Conservation (phyloP, 1,139 yeast genomes). For the Candida pseudoviswanathii region DNA sequence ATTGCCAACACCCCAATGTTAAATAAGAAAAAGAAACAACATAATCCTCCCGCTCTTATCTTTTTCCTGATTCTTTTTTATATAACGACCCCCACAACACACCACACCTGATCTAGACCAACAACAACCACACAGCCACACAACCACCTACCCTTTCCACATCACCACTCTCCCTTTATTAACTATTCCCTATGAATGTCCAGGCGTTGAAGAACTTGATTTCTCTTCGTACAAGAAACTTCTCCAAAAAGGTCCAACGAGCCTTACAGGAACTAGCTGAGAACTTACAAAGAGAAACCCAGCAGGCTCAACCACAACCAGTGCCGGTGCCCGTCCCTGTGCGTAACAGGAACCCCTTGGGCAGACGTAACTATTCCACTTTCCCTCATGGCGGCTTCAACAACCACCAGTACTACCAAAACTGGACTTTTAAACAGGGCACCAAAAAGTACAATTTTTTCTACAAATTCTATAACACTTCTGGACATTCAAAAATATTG, state of each 20-base stretch:
- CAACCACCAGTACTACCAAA: constrained; percentile 5
- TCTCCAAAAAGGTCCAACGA: constrained; percentile 29
- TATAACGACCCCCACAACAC: too few relatives aligned
- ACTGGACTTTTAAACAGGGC: constrained; percentile 9
- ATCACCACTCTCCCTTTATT: neutral
- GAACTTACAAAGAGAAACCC: constrained; percentile 19
- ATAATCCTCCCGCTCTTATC: too few relatives aligned
- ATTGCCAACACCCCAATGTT: too few relatives aligned
- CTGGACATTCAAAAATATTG: constrained; percentile 12
- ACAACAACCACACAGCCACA: neutral
- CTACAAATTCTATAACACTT: constrained; percentile 10
- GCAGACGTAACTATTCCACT: constrained; percentile 4
- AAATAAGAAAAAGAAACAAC: too few relatives aligned
- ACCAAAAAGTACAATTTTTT: constrained; percentile 8
- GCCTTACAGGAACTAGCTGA: constrained; percentile 36
- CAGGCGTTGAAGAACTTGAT: constrained; percentile 20
- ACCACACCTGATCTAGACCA: neutral
- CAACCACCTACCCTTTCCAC: neutral
- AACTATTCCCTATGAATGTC: constrained; percentile 9
- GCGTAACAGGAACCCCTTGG: constrained; percentile 3
- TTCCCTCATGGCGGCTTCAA: neutral
- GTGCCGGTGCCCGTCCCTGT: constrained; percentile 20
- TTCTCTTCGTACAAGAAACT: constrained; percentile 26
- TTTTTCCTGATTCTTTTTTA: too few relatives aligned
- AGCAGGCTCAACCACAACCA: constrained; percentile 22